These are phyloP conservation scores for Lachancea kluyveri DNA, from an alignment of 805 yeast genomes.

Conservation along the genomic window DNA sequence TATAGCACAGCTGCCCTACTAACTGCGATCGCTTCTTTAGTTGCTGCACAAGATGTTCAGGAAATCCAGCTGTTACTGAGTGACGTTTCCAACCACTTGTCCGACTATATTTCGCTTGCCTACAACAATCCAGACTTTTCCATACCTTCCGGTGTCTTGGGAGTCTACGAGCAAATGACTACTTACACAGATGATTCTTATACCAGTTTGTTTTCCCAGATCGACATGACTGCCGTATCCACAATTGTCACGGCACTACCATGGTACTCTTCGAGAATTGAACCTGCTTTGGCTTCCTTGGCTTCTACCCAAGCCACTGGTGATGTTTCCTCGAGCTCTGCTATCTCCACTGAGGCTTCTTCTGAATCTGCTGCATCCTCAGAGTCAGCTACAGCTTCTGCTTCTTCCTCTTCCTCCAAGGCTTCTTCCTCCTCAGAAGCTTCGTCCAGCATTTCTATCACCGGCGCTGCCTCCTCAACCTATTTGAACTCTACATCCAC, in stretches of 20 bases:
- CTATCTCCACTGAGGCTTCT: slow-evolving; percentile 10
- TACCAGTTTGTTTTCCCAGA: slow-evolving; percentile 26
- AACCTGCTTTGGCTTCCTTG: slow-evolving; percentile 13
- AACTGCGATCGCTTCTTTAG: slow-evolving; percentile 7
- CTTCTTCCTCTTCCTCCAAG: slow-evolving; percentile 9
- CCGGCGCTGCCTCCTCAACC: too few species aligned
- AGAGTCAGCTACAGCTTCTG: slow-evolving; percentile 4
- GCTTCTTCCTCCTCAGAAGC: slow-evolving; percentile 8
- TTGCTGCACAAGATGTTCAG: slow-evolving; percentile 10
- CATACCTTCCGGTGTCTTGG: slow-evolving; percentile 26
- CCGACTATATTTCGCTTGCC: slow-evolving; percentile 8
- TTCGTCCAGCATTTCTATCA: too few species aligned
- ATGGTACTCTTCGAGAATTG: slow-evolving; percentile 29
- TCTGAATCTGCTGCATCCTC: slow-evolving; percentile 5
- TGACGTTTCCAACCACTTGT: slow-evolving; percentile 12
- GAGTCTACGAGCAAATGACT: slow-evolving; percentile 21
- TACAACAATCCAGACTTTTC: slow-evolving; percentile 10
- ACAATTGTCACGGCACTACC: slow-evolving; percentile 28
- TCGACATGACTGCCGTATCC: slow-evolving; percentile 24
- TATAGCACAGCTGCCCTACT: too few species aligned
- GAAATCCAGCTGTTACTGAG: slow-evolving; percentile 12
- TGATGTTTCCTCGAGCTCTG: slow-evolving; percentile 10
- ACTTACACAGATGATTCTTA: slow-evolving; percentile 32
- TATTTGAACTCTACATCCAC: too few species aligned
- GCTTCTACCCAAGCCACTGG: slow-evolving; percentile 10